Evolutionary conservation across 176 grass and related monocot species (phyloP).

Genomic region (Rhynchospora pubera): DNA sequence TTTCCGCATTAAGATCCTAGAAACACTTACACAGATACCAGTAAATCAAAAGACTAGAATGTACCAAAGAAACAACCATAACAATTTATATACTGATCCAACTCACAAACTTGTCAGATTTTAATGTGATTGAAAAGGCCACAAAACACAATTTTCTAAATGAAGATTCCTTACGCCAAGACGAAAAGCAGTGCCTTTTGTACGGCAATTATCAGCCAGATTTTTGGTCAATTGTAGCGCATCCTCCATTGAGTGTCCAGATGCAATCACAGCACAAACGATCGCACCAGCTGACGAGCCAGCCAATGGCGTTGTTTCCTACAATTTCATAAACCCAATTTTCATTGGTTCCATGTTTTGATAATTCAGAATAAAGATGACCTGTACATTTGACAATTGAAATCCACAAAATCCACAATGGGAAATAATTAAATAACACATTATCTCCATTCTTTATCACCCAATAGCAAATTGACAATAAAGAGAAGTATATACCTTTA

Average conservation of each 20-base stretch:
- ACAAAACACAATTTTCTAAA: not conserved
- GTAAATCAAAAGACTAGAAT: not conserved
- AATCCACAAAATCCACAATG: not conserved
- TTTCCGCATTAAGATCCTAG: no score
- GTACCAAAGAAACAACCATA: not conserved
- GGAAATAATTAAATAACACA: not conserved
- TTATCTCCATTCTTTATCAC: not conserved
- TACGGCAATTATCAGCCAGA: conserved; percentile 76
- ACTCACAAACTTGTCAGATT: not conserved
- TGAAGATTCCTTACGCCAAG: conserved; percentile 50
- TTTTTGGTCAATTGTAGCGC: conserved; percentile 64
- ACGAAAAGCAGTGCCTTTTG: conserved; percentile 82
- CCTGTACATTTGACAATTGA: not conserved
- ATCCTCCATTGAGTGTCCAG: conserved; percentile 79
- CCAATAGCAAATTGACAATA: not conserved
- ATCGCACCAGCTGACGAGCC: conserved; percentile 96
- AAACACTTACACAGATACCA: no score
- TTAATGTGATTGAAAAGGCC: not conserved
- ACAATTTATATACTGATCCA: not conserved
- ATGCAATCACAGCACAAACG: conserved; percentile 96
- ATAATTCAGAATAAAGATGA: not conserved
- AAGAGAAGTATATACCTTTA: conserved; percentile 20
- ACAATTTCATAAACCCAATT: not conserved
- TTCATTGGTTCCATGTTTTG: not conserved
- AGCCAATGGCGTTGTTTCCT: conserved; percentile 93